A percentile compares a stretch with the other conserved stretches of the same genome.
Evolutionary conservation across 2,329 filamentous ascomycete species (phyloP).

Genomic region (Claviceps pazoutovae): DNA sequence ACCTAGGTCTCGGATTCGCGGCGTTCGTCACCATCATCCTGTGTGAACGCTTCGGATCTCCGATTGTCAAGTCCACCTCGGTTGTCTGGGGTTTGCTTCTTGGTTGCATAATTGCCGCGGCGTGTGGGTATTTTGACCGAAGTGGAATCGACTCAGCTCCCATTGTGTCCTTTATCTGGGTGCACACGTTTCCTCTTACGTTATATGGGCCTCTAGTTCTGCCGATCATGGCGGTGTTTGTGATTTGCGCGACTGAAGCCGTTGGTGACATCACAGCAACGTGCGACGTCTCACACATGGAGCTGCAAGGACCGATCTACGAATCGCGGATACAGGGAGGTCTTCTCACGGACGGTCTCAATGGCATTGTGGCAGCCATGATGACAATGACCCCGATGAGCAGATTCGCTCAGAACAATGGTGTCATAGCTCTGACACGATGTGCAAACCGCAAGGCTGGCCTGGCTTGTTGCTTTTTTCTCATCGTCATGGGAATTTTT

Average conservation of each 20-base stretch:
- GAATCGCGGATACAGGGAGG: conserved; percentile 70
- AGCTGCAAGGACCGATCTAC: conserved; percentile 58
- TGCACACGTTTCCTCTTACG: conserved; percentile 58
- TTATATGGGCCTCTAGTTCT: conserved; percentile 63
- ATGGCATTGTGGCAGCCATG: conserved; percentile 60
- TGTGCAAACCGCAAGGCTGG: conserved; percentile 72
- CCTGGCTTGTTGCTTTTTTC: conserved; percentile 63
- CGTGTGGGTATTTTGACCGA: conserved; percentile 65
- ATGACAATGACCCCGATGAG: conserved; percentile 72
- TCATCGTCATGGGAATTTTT: conserved; percentile 69
- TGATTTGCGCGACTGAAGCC: conserved; percentile 65
- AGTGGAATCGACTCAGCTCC: conserved; percentile 58
- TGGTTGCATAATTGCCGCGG: conserved; percentile 67
- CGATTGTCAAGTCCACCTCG: conserved; percentile 71
- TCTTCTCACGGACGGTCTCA: conserved; percentile 63
- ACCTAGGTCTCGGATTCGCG: conserved; percentile 63
- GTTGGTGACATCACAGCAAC: conserved; percentile 73
- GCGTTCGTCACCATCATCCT: conserved; percentile 70
- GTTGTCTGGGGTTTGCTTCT: conserved; percentile 61
- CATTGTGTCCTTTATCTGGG: conserved; percentile 63
- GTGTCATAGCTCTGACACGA: conserved; percentile 67
- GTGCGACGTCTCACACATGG: conserved; percentile 64
- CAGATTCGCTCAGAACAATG: conserved; percentile 74
- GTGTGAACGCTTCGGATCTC: conserved; percentile 67
- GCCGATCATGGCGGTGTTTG: conserved; percentile 53